phyloP scores from a whole-genome alignment of 805 yeast genomes.

The Cyberlindnera xylosilytica region DNA sequence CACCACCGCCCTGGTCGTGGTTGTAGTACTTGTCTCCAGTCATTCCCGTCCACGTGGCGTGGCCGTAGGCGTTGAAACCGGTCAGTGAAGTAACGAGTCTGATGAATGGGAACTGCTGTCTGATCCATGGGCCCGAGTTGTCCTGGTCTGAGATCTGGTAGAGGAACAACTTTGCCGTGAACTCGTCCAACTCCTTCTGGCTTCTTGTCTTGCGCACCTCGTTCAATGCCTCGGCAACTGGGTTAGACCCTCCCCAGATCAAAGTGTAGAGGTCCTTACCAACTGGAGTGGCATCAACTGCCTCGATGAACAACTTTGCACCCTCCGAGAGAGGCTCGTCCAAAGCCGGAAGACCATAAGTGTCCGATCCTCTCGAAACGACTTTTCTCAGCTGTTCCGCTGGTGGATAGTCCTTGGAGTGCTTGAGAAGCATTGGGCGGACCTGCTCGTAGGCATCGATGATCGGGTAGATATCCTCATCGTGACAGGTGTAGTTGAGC shows the following conservation, averaged over 20 bases:
- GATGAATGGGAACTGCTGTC: conserved; percentile 27
- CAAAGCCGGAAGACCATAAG: conserved; percentile 27
- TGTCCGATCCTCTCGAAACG: conserved; percentile 24
- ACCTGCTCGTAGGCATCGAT: conserved; percentile 30
- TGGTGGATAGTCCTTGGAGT: conserved; percentile 28
- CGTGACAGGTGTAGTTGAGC: conserved; percentile 30
- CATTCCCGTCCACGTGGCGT: conserved; percentile 31
- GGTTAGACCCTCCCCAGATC: conserved; percentile 33
- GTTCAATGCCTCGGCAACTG: conserved; percentile 31
- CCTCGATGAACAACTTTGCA: conserved; percentile 25
- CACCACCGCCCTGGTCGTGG: conserved; percentile 30
- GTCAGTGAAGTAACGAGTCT: conserved; percentile 28
- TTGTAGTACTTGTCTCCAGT: conserved; percentile 27
- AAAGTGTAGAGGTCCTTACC: conserved; percentile 24
- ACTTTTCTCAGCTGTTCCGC: conserved; percentile 27
- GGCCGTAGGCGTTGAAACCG: conserved; percentile 30
- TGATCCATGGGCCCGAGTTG: conserved; percentile 32
- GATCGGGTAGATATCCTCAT: conserved; percentile 31
- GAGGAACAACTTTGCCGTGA: conserved; percentile 22
- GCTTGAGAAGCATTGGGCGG: conserved; percentile 24
- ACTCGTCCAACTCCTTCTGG: conserved; percentile 13
- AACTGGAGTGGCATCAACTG: conserved; percentile 20
- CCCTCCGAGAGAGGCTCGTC: conserved; percentile 23
- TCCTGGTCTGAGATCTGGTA: conserved; percentile 35
- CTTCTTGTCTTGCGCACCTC: conserved; percentile 22